phyloP scores from a whole-genome alignment of 192 early-diverging fungal genomes.

The Allomyces arbusculus region DNA sequence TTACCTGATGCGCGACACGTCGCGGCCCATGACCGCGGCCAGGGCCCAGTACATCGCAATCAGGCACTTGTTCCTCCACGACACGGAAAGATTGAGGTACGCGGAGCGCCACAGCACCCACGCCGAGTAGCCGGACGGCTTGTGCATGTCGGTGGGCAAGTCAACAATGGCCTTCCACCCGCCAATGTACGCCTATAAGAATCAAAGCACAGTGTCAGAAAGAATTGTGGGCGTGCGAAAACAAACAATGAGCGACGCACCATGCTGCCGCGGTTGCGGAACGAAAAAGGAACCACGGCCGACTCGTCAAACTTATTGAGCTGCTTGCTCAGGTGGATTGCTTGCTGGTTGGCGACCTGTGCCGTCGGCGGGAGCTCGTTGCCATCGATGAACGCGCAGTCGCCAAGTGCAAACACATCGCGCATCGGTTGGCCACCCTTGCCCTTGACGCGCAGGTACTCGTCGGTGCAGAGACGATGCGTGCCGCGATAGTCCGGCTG shows the following conservation, averaged over 20 bases:
- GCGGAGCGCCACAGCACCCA: slow-evolving; percentile 54
- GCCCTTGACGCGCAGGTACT: slow-evolving; percentile 47
- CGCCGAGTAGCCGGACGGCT: slow-evolving; percentile 23
- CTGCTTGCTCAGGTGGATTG: slow-evolving; percentile 33
- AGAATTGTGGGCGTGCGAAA: slow-evolving; percentile 23
- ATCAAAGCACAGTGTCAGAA: slow-evolving; percentile 3
- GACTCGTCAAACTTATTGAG: slow-evolving; percentile 4
- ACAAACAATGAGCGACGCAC: slow-evolving; percentile 18
- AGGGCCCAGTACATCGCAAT: slow-evolving; percentile 47
- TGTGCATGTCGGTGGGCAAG: slow-evolving; percentile 26
- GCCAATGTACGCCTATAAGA: background rate
- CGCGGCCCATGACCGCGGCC: background rate
- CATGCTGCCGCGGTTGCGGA: slow-evolving; percentile 40
- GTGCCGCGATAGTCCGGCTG: slow-evolving; percentile 13
- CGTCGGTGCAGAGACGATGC: slow-evolving; percentile 47
- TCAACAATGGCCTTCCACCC: slow-evolving; percentile 30
- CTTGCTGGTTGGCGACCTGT: slow-evolving; percentile 68
- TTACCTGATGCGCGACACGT: background rate
- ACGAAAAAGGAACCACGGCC: slow-evolving; percentile 22
- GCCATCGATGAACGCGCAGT: slow-evolving; percentile 68
- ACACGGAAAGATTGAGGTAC: slow-evolving; percentile 48
- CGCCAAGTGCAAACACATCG: slow-evolving; percentile 65
- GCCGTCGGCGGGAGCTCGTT: slow-evolving; percentile 61
- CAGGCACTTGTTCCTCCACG: slow-evolving; percentile 43
- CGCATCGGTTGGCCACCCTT: slow-evolving; percentile 25